Base-by-base conservation (phyloP, 192 early-diverging fungal species). In the Backusella macrospora region DNA sequence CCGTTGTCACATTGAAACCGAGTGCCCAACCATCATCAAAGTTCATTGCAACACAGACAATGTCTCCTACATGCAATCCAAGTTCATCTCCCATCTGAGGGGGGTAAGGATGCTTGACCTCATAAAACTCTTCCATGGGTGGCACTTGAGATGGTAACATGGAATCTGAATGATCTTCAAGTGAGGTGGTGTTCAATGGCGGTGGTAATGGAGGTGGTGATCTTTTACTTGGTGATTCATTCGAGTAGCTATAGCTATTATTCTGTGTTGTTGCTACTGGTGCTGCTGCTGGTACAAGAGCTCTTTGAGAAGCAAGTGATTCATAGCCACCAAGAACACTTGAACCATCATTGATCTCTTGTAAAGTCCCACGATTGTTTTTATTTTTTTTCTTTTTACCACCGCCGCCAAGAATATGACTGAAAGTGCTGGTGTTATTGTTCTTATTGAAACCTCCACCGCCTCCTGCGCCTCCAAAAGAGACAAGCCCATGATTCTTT, bases 11-110 rank as follows among this genome's bases (percentile, higher is more conserved):
- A 78, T 95, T 96, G 72, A 88, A 82, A 29, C 95, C 95, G 3
- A 95, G 86, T 37, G 92, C 95, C 95, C 95, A 96, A 6, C 95
- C 95, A 75, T 96, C 95, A 73, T 95, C 93, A 82, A 95, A 96
- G 23, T 86, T 84, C 76, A 87, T 84, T n/a, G 88, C 85, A 16
- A 96, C 71, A 43, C 86, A 88, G 7, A 96, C 87, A 69, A 89
- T 85, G 73, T 96, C 94, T 63, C 90, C 91, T 5, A 80, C 76
- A 26, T 85, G 81, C 23, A 96, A 77, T 47, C 87, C 86, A 63
- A 96, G 82, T 80, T 96, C 94, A 81, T 96, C 94, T n/a, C 84
- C 89, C 70, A 92, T 84, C 66, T 87, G 86, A 3, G 93, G 84
- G 65, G 88, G 86, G 71, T 93, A 93, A 64, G 91, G 86, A 68